A percentile compares a stretch with the other conserved stretches of the same genome.
phyloP scores from a whole-genome alignment of 495 filamentous ascomycete genomes.

The Daldinia caldariorum region DNA sequence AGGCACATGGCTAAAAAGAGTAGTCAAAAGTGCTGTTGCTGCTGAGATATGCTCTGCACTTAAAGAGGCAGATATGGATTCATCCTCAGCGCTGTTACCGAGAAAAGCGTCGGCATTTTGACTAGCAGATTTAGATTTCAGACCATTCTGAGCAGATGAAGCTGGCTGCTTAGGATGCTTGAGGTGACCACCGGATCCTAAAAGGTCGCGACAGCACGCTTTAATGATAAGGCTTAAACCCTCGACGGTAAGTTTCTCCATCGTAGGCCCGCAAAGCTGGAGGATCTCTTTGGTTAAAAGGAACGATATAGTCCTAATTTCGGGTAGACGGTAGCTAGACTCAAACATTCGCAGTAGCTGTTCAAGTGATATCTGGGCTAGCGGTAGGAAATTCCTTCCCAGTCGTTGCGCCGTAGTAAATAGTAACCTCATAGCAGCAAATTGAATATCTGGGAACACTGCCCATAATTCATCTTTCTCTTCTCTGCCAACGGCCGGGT shows the following conservation, averaged over 20 bases:
- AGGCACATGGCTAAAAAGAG: conserved; percentile 68
- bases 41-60: conserved; percentile 49
- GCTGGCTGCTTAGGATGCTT: conserved; percentile 40
- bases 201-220: conserved; percentile 70
- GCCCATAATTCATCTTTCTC: conserved; percentile 80
- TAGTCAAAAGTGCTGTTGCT: conserved; percentile 68
- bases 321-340: conserved; percentile 64
- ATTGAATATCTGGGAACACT: conserved; percentile 76
- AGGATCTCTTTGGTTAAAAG: conserved; percentile 65
- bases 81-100: conserved; percentile 42
- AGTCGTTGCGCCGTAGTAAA: conserved; percentile 63
- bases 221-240: conserved; percentile 67
- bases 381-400: conserved; percentile 59
- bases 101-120: conserved; percentile 57
- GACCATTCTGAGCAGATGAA: conserved; percentile 42
- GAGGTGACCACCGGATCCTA: conserved; percentile 57
- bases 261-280: conserved; percentile 65
- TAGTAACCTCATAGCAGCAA: conserved; percentile 69
- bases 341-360: conserved; percentile 75
- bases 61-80: conserved; percentile 51
- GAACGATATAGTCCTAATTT: conserved; percentile 70
- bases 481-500: conserved; percentile 74
- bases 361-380: conserved; percentile 69
- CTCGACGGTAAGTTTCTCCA: conserved; percentile 69
- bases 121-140: conserved; percentile 47